These are phyloP conservation scores for Breviolum minutum DNA, from an alignment of 73 alveolate genomes.

Conservation along the genomic window DNA sequence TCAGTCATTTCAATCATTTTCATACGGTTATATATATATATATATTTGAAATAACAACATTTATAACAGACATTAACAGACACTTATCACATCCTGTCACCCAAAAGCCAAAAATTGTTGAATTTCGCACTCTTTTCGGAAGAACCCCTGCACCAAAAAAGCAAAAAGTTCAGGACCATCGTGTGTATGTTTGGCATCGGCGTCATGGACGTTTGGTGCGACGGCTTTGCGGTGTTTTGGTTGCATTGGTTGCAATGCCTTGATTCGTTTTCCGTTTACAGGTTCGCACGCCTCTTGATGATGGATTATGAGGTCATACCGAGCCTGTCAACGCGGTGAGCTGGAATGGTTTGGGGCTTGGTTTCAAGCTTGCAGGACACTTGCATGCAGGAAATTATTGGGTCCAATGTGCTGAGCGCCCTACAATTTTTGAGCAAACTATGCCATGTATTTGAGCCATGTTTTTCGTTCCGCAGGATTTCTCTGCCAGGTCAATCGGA, in stretches of 20 bases:
- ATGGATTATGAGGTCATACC: not conserved
- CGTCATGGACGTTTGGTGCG: constrained; percentile 77
- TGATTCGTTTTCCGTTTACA: not conserved
- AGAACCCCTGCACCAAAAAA: too few relatives aligned
- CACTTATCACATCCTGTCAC: too few relatives aligned
- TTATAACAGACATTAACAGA: too few relatives aligned
- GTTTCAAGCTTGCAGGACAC: not conserved
- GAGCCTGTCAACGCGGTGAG: constrained; percentile 66
- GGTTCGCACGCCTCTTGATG: not conserved
- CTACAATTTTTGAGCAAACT: too few relatives aligned
- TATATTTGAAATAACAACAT: too few relatives aligned
- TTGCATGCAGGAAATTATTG: not conserved
- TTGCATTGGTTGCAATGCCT: not conserved
- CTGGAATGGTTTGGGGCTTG: constrained; percentile 20
- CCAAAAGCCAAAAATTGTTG: too few relatives aligned
- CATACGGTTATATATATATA: too few relatives aligned
- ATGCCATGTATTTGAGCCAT: too few relatives aligned
- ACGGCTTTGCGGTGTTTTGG: constrained; percentile 47
- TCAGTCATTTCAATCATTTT: too few relatives aligned
- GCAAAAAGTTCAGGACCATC: constrained; percentile 43
- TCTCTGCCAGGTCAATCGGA: too few relatives aligned
- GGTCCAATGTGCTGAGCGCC: not conserved
- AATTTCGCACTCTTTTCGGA: too few relatives aligned
- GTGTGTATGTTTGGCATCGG: constrained; percentile 87
- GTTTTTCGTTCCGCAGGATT: too few relatives aligned